Conservation (phyloP, 2,329 filamentous ascomycete genomes). For the Rhytidhysteron rufulum region DNA sequence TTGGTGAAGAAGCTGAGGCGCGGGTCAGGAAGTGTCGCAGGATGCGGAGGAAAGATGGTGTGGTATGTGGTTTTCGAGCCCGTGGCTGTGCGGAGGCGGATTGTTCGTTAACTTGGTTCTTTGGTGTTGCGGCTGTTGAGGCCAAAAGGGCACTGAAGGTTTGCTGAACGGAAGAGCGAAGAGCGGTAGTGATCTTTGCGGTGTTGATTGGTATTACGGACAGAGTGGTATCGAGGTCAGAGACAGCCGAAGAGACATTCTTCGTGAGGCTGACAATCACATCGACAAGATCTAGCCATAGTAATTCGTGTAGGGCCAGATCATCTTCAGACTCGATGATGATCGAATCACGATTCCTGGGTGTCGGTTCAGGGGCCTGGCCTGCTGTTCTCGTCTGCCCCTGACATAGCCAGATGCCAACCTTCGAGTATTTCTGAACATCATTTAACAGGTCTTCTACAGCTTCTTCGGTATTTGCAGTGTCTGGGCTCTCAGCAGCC, state of each 20-base stretch:
- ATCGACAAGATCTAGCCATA: slow-evolving; percentile 66
- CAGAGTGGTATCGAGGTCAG: slow-evolving; percentile 36
- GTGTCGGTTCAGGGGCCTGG: slow-evolving; percentile 33
- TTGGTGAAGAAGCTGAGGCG: slow-evolving; percentile 77
- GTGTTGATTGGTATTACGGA: slow-evolving; percentile 45
- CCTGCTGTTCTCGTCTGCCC: slow-evolving; percentile 65
- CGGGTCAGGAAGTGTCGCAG: slow-evolving; percentile 82
- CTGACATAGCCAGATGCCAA: slow-evolving; percentile 95
- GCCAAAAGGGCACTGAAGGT: slow-evolving; percentile 83
- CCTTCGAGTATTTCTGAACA: slow-evolving; percentile 83
- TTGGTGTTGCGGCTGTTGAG: slow-evolving; percentile 44
- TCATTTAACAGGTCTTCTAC: slow-evolving; percentile 71
- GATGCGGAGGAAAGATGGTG: slow-evolving; percentile 80
- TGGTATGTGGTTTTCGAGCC: slow-evolving; percentile 20
- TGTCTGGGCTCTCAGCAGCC: slow-evolving; percentile 53
- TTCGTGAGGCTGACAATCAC: slow-evolving; percentile 54
- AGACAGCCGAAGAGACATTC: slow-evolving; percentile 43
- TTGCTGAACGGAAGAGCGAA: slow-evolving; percentile 81
- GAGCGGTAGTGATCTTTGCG: slow-evolving; percentile 59
- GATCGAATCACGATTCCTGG: slow-evolving; percentile 31
- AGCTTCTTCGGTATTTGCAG: slow-evolving; percentile 58
- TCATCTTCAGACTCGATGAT: slow-evolving; percentile 50
- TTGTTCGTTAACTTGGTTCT: slow-evolving; percentile 13
- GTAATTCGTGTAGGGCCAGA: slow-evolving; percentile 56
- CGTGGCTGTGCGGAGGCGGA: slow-evolving; percentile 13